phyloP scores from a whole-genome alignment of 2,329 filamentous ascomycete genomes.

The Colletotrichum sp. region DNA sequence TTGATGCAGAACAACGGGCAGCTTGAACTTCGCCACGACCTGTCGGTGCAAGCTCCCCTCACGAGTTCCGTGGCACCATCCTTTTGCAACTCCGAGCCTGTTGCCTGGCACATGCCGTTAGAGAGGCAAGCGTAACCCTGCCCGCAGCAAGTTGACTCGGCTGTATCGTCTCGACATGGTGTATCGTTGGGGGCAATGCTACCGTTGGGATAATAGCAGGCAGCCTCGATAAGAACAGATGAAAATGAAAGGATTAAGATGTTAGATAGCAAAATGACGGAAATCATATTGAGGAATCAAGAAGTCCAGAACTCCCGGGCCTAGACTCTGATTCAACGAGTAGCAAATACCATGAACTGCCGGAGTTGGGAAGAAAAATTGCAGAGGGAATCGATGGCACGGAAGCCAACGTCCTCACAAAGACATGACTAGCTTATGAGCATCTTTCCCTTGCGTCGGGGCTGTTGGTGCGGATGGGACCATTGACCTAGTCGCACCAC shows the following conservation, averaged over 20 bases:
- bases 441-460: too few relatives aligned
- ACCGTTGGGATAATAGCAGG: constrained; percentile 37
- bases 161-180: constrained; percentile 31
- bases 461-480: too few relatives aligned
- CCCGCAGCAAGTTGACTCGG: constrained; percentile 36
- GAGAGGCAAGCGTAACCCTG: constrained; percentile 39
- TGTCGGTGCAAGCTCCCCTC: constrained; percentile 39
- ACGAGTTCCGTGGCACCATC: constrained; percentile 27
- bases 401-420: not conserved
- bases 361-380: rapidly evolving
- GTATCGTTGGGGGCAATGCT: constrained; percentile 30
- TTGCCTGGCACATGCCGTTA: constrained; percentile 36
- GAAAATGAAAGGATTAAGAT: not conserved
- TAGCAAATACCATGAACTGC: not conserved
- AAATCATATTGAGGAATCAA: not conserved
- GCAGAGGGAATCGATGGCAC: rapidly evolving
- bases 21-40: constrained; percentile 32
- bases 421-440: not conserved
- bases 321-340: too few relatives aligned
- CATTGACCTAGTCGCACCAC: too few relatives aligned
- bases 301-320: too few relatives aligned
- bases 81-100: constrained; percentile 26
- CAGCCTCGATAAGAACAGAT: not conserved
- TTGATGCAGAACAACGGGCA: constrained; percentile 39
- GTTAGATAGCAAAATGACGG: too few relatives aligned